Evolutionary conservation across 495 filamentous ascomycete species (phyloP).

Genomic region (Penicillium bialowiezense): DNA sequence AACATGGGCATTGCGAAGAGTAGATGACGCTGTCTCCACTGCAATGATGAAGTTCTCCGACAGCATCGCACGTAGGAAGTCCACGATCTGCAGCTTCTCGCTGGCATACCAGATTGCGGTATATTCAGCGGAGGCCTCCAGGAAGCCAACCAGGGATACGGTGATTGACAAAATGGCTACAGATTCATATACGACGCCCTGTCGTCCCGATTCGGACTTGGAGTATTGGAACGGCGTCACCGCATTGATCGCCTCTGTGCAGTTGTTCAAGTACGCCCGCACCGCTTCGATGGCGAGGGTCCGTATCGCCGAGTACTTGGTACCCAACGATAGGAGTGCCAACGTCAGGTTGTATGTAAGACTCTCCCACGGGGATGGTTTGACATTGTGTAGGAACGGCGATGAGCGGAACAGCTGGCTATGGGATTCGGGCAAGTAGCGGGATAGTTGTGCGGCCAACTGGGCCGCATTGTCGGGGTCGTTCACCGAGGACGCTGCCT

Average conservation of each 20-base stretch:
- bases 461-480: conserved; percentile 66
- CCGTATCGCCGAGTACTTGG: conserved; percentile 63
- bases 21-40: conserved; percentile 83
- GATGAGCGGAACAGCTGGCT: conserved; percentile 73
- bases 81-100: conserved; percentile 68
- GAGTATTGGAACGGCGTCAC: conserved; percentile 27
- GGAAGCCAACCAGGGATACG: conserved; percentile 81
- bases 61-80: conserved; percentile 65
- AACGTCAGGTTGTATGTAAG: conserved; percentile 74
- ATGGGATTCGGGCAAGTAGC: conserved; percentile 80
- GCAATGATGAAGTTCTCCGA: conserved; percentile 79
- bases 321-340: conserved; percentile 75
- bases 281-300: conserved; percentile 58
- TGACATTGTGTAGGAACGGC: conserved; percentile 75
- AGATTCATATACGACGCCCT: conserved; percentile 58
- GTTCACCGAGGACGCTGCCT: conserved; percentile 71
- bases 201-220: conserved; percentile 48
- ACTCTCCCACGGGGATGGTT: conserved; percentile 87
- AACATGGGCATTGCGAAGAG: conserved; percentile 62
- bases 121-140: conserved; percentile 74
- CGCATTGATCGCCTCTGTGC: conserved; percentile 50
- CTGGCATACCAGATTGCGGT: conserved; percentile 72
- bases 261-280: conserved; percentile 65
- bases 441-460: conserved; percentile 68
- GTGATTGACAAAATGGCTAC: conserved; percentile 66